Evolutionary conservation across 2,329 filamentous ascomycete genomes (phyloP), one percentile per base, ranked within the genome.

Genomic region (Colletotrichum higginsianum): DNA sequence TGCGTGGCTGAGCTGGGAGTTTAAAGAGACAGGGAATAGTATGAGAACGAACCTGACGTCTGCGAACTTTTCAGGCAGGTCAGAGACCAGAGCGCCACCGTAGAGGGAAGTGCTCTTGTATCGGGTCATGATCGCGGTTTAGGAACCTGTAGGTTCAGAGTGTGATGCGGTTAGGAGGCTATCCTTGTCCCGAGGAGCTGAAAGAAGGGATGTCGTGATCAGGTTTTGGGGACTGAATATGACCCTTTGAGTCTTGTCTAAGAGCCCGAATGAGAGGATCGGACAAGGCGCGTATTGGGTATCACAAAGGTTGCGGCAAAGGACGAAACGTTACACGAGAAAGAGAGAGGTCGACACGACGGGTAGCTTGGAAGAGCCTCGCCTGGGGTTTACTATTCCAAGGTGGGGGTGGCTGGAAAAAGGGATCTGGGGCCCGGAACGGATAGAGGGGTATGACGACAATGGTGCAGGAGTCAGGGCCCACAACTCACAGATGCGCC

Each of bases 61-160:
- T 75, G 88, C 88, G 80, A 93, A 94, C 74, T 86, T 87, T 62
- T 85, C 80, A 16, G 93, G 93, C 16, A 95, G 84, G 73, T 94
- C 91, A 77, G 87, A 89, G 75, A 87, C 85, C 74, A 95, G 88
- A 72, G 93, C 92, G 79, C 92, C 92, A 79, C 93, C 93, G 79
- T 91, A 95, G 57, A 95, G 89, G 66, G 88, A 84, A 58, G 87
- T 90, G 76, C 79, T 85, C 73, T 84, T 84, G 82, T 88, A 94
- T 38, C 82, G 80, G 75, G 89, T 82, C 86, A 88, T 90, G 55
- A 18, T 58, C 18, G 53, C 6, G n/a, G 16, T 9, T 26, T 26
- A 13, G 11, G n/a, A 15, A 2, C 11, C 42, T 23, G 50, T 18
- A 13, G n/a, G 13, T 26, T 56, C 12, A 38, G 38, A 35, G 49